Percentiles rank a stretch among this genome's conserved stretches.
Evolutionary conservation across 306 rosid genomes (phyloP).

Genomic region (Erythrophleum fordii): DNA sequence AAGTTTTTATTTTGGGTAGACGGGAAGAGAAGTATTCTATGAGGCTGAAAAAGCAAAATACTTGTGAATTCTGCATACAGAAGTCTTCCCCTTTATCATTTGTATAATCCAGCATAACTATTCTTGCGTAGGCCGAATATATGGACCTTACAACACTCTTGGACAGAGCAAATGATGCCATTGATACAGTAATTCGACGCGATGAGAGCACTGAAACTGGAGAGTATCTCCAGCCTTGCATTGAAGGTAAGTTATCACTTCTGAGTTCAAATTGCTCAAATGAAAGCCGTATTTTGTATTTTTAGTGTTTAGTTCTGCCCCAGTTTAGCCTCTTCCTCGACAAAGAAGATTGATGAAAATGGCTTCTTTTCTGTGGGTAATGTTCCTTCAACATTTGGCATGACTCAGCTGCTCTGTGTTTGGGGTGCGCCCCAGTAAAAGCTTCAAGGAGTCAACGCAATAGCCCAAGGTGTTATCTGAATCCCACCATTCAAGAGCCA

Average conservation of each 20-base stretch:
- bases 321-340: background rate
- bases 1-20: background rate
- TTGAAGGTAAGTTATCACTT: conserved; percentile 64
- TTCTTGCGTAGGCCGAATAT: conserved; percentile 66
- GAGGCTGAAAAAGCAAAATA: background rate
- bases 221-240: conserved; percentile 77
- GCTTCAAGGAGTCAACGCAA: conserved; percentile 72
- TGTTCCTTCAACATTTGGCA: conserved; percentile 9
- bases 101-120: background rate
- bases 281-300: background rate
- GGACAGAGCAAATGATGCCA: conserved; percentile 71
- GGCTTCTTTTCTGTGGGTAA: background rate
- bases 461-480: conserved; percentile 63
- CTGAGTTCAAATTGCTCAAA: background rate
- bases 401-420: conserved; percentile 69
- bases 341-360: background rate
- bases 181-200: conserved; percentile 66
- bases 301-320: conserved; percentile 14
- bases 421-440: conserved; percentile 72
- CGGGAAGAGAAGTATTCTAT: background rate
- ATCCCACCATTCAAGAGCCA: conserved; percentile 39
- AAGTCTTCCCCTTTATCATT: background rate
- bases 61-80: background rate
- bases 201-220: conserved; percentile 67
- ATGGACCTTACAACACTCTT: conserved; percentile 68